Conservation (phyloP, 768 basidiomycete species). For the Kwoniella europaea region DNA sequence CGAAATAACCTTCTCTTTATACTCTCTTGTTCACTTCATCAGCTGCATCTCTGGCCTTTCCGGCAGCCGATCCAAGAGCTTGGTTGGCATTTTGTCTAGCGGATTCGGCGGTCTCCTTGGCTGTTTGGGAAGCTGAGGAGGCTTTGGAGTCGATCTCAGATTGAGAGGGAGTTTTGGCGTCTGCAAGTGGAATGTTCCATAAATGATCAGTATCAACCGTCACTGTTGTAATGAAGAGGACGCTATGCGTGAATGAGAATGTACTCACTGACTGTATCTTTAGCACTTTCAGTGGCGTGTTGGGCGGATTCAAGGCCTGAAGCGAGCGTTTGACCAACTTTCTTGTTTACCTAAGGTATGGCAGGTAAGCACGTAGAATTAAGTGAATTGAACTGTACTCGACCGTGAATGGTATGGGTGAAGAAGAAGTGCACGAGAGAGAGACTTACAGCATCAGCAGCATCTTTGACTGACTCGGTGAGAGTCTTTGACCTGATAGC, state of each 20-base stretch:
- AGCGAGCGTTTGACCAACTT: conserved; percentile 46
- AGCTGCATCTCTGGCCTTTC: conserved; percentile 38
- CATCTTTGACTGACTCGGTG: conserved; percentile 45
- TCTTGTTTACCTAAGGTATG: conserved; percentile 44
- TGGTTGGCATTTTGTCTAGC: conserved; percentile 39
- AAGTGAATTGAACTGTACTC: too few species aligned
- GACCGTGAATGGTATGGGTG: background rate
- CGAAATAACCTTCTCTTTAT: background rate
- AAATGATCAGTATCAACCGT: background rate
- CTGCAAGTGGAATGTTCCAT: background rate
- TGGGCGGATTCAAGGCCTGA: conserved; percentile 35
- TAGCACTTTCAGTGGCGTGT: conserved; percentile 25
- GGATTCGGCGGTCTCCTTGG: conserved; percentile 30
- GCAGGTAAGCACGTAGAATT: too few species aligned
- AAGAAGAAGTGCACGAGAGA: background rate
- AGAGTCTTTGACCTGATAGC: conserved; percentile 31
- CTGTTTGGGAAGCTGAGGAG: conserved; percentile 10
- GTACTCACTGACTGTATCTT: conserved; percentile 40
- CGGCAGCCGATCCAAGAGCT: conserved; percentile 29
- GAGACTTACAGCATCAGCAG: conserved; percentile 46
- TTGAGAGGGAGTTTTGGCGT: conserved; percentile 24
- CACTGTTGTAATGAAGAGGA: background rate
- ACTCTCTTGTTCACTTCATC: conserved; percentile 43
- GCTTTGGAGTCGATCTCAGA: conserved; percentile 21
- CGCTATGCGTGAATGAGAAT: background rate